A percentile compares a stretch with the other conserved stretches of the same genome.
Evolutionary conservation across 2,329 filamentous ascomycete species (phyloP).

Genomic region (Fusarium humuli): DNA sequence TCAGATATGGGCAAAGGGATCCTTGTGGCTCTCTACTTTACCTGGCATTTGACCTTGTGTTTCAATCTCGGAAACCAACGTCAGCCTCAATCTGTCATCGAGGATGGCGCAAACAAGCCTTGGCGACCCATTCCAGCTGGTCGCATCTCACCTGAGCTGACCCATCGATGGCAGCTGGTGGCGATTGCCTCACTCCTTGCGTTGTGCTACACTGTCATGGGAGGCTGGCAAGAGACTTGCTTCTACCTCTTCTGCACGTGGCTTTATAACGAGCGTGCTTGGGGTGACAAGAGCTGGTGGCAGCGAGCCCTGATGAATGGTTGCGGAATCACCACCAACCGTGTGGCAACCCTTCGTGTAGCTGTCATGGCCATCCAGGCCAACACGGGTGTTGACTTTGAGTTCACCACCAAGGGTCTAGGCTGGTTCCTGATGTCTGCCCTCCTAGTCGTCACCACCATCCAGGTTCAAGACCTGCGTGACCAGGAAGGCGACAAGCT

Average conservation of each 20-base stretch:
- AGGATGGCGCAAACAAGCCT: constrained; percentile 57
- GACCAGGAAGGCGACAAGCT: constrained; percentile 42
- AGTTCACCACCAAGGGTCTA: constrained; percentile 31
- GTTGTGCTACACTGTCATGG: constrained; percentile 37
- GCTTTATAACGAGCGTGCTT: constrained; percentile 57
- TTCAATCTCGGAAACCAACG: constrained; percentile 57
- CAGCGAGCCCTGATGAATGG: constrained; percentile 40
- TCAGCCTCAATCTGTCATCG: constrained; percentile 46
- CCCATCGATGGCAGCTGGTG: constrained; percentile 40
- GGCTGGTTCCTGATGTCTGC: constrained; percentile 38
- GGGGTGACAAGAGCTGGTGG: constrained; percentile 48
- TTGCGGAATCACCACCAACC: constrained; percentile 39
- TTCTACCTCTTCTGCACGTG: constrained; percentile 51
- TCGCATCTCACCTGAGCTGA: constrained; percentile 44
- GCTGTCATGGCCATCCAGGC: constrained; percentile 19
- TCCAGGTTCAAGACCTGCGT: constrained; percentile 43
- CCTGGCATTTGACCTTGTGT: constrained; percentile 41
- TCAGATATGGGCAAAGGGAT: constrained; percentile 33
- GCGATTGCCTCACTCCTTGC: constrained; percentile 41
- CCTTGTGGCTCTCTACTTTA: constrained; percentile 37
- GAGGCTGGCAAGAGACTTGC: constrained; percentile 42
- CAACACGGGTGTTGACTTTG: constrained; percentile 1
- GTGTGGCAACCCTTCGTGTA: constrained; percentile 33
- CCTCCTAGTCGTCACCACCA: constrained; percentile 42
- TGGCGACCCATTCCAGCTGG: constrained; percentile 49